A percentile compares a stretch with the other conserved stretches of the same genome.
These are phyloP conservation scores for Auxenochlorella pyrenoidosa DNA, from an alignment of 139 green algal genomes.

Conservation along the genomic window DNA sequence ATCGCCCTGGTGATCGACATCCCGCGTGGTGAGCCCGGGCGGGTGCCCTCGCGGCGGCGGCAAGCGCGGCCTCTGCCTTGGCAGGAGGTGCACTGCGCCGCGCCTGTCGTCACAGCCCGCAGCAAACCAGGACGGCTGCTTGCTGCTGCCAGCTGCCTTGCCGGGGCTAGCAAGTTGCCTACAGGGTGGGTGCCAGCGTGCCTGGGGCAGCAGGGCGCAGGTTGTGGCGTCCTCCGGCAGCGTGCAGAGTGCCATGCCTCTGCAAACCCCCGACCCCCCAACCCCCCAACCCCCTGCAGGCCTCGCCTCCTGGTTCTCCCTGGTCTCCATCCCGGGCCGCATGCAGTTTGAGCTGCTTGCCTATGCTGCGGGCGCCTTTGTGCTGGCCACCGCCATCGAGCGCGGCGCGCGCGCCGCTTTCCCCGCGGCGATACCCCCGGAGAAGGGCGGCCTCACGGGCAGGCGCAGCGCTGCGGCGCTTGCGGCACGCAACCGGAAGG, in stretches of 20 bases:
- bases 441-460: conserved; percentile 40
- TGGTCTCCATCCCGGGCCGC: conserved; percentile 40
- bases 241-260: neutral
- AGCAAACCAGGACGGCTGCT: too few relatives aligned
- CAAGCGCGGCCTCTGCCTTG: too few relatives aligned
- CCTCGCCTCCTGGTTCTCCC: conserved; percentile 46
- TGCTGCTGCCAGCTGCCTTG: too few relatives aligned
- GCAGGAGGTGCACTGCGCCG: too few relatives aligned
- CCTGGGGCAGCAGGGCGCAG: neutral
- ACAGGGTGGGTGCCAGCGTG: too few relatives aligned
- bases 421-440: conserved; percentile 40
- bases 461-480: neutral
- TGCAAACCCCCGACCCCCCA: neutral
- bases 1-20: conserved; percentile 45
- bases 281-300: conserved; percentile 14
- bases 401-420: conserved; percentile 37
- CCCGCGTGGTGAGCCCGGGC: neutral
- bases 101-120: too few relatives aligned
- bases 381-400: conserved; percentile 37
- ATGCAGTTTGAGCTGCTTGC: conserved; percentile 45
- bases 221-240: neutral
- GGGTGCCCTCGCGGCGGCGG: too few relatives aligned
- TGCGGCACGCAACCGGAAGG: neutral
- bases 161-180: too few relatives aligned
- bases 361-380: neutral